phyloP scores from a whole-genome alignment of 192 early-diverging fungal species.

The Rhizoclosmatium globosum region DNA sequence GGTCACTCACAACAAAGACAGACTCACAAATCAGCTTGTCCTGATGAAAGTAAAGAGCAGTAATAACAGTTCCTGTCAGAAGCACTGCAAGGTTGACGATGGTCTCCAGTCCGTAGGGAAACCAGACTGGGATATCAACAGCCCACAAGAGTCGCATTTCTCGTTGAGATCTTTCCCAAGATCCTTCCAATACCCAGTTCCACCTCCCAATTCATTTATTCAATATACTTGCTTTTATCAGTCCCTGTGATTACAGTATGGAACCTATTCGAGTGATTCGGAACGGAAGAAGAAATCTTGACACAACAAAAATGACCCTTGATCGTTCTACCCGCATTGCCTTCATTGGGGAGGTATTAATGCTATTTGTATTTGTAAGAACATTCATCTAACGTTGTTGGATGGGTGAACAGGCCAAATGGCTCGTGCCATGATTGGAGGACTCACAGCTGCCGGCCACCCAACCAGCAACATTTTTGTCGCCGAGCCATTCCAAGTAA shows the following conservation, averaged over 20 bases:
- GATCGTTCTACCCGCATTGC: not conserved
- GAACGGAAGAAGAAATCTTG: too few species aligned
- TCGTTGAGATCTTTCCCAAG: not conserved
- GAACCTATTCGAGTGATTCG: too few species aligned
- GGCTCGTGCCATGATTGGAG: conserved; percentile 92
- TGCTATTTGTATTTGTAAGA: too few species aligned
- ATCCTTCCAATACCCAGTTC: too few species aligned
- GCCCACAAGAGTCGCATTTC: conserved; percentile 8
- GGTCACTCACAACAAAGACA: not conserved
- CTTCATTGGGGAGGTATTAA: not conserved
- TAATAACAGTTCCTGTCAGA: conserved; percentile 21
- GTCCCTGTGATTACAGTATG: too few species aligned
- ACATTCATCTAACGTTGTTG: conserved; percentile 27
- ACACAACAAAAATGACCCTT: not conserved
- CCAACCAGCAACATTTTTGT: conserved; percentile 73
- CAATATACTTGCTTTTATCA: too few species aligned
- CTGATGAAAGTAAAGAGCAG: conserved; percentile 42
- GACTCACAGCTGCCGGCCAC: conserved; percentile 80
- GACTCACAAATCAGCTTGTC: conserved; percentile 48
- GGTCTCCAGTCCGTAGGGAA: conserved; percentile 27
- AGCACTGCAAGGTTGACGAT: not conserved
- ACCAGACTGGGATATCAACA: conserved; percentile 26
- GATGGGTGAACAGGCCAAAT: conserved; percentile 74
- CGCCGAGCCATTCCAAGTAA: conserved; percentile 78
- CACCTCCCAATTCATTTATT: too few species aligned